Conservation (phyloP, 768 basidiomycete species). For the Gelatoporia subvermispora region DNA sequence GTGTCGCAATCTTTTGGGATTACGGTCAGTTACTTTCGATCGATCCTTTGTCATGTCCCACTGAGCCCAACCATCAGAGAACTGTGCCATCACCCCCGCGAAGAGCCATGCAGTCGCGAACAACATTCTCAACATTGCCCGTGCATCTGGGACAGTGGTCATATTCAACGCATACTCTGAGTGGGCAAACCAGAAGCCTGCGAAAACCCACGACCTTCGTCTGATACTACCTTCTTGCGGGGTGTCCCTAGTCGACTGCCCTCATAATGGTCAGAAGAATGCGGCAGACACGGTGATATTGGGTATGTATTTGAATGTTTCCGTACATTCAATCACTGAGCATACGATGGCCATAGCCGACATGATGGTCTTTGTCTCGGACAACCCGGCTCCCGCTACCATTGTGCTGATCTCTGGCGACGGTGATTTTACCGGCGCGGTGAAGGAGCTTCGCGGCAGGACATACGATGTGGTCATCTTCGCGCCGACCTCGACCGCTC, state of each 20-base stretch:
- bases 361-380: conserved; percentile 61
- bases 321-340: conserved; percentile 19
- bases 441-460: conserved; percentile 24
- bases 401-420: conserved; percentile 64
- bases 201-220: conserved; percentile 28
- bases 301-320: conserved; percentile 26
- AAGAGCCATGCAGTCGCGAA: conserved; percentile 38
- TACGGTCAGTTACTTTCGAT: no score
- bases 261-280: conserved; percentile 27
- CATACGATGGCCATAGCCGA: conserved; percentile 41
- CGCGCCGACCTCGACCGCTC: conserved; percentile 30
- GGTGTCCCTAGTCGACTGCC: conserved; percentile 32
- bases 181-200: conserved; percentile 31
- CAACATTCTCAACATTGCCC: conserved; percentile 38
- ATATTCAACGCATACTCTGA: conserved; percentile 53
- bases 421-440: conserved; percentile 64
- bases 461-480: conserved; percentile 23
- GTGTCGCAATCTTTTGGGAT: no score
- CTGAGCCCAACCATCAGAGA: conserved; percentile 22
- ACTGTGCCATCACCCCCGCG: conserved; percentile 28
- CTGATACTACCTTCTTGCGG: conserved; percentile 44
- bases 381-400: conserved; percentile 49
- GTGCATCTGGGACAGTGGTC: conserved; percentile 39
- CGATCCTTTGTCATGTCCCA: no score
- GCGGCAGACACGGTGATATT: conserved; percentile 50